Percentiles rank a stretch among this genome's conserved stretches.
Evolutionary conservation across 139 green algal species (phyloP).

Genomic region (Chlorella sp.): DNA sequence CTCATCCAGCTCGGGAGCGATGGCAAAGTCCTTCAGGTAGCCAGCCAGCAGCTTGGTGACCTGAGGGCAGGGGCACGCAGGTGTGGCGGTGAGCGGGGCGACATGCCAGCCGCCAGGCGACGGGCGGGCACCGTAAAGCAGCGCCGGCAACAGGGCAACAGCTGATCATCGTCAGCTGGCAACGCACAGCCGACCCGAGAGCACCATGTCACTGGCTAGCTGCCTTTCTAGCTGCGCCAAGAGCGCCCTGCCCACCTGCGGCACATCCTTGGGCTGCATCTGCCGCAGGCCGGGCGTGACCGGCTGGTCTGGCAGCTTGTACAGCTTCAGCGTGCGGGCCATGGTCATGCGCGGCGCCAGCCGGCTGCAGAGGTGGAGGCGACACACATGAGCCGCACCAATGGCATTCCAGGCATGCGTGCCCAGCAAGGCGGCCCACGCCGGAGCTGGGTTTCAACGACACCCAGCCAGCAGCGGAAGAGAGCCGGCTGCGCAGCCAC

Average conservation of each 20-base stretch:
- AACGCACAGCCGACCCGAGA: not conserved
- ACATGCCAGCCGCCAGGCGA: no score
- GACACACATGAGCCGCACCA: no score
- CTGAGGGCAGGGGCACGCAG: conserved; percentile 30
- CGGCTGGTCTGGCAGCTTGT: conserved; percentile 86
- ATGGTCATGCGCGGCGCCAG: conserved; percentile 92
- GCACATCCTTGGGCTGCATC: conserved; percentile 77
- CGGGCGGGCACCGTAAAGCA: no score
- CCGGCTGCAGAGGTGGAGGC: not conserved
- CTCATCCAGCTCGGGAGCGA: conserved; percentile 79
- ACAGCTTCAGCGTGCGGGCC: conserved; percentile 94
- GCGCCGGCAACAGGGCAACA: no score
- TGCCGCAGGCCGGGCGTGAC: conserved; percentile 83
- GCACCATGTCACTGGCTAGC: not conserved
- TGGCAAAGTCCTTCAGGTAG: conserved; percentile 78
- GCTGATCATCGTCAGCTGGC: no score
- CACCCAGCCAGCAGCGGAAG: no score
- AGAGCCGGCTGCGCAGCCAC: no score
- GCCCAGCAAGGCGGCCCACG: no score
- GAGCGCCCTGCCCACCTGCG: conserved; percentile 47
- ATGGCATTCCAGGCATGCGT: no score
- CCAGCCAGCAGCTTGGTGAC: conserved; percentile 78
- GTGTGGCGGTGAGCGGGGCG: no score
- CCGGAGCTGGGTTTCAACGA: no score
- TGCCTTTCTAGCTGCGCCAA: no score